Base-by-base conservation (phyloP, 805 yeast species). In the Yarrowia porcina region DNA sequence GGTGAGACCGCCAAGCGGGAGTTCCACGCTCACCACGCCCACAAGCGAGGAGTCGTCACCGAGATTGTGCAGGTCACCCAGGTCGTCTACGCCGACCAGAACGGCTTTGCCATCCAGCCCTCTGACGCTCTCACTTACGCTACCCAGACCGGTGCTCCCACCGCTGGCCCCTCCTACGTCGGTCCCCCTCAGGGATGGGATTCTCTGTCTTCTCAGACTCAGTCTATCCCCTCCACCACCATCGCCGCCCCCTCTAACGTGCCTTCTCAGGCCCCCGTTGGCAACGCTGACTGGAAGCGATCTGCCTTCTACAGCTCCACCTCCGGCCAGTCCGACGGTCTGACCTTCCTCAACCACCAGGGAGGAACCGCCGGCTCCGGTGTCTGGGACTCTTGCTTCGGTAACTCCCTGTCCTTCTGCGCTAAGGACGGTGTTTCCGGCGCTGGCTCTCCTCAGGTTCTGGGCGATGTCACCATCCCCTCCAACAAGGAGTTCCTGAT, bases 331-430 rank as follows among this genome's bases (percentile, higher is more conserved):
- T 76, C 91, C 60, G 77, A 81, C 70, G 91, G 91, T 75, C 77
- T 84, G 67, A 85, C 85, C 41, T 92, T 94, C 84, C 79, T 92
- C 78, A 93, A 93, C 86, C 83, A 88, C 76, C 78, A 79, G 71
- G 99, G 99, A 76, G 96, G 96, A 68, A 79, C 86, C 44, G 74
- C 79, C 27, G 91, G 90, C 61, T 90, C 97, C 13, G 99, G 99
- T 78, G 83, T 82, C 36, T 93, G 93, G 89, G 88, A 92, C 35
- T 70, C 85, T 33, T 79, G 87, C 72, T 91, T 89, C 77, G 99
- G 99, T 77, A 88, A 88, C 85, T 92, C 98, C 33, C 80, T 94
- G 65, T 90, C 97, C 6, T 94, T 82, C 77, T 84, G 88, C 70
- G 89, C 84, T 71, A 69, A 89, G 9, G 90, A 92, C 74, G 96